Percentiles rank a stretch among this genome's conserved stretches.
Conservation (phyloP, 805 yeast genomes). For the Ogataea salicorniae region DNA sequence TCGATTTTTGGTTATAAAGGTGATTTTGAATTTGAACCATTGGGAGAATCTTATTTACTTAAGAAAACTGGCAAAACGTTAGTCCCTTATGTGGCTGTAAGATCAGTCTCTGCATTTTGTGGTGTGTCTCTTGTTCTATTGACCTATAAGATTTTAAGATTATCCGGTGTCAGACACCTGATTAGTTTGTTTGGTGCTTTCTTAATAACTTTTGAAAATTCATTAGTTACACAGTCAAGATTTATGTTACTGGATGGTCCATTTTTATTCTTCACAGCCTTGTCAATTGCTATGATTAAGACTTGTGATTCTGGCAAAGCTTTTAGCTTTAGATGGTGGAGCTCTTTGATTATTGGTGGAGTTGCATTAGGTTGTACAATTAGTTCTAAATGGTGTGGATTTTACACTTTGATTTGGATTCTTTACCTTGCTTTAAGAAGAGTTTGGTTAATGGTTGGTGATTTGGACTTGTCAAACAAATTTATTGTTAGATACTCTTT, state of each 20-base stretch:
- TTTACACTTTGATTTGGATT: conserved; percentile 64
- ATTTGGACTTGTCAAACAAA: conserved; percentile 42
- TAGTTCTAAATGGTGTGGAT: conserved; percentile 68
- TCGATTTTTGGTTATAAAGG: conserved; percentile 56
- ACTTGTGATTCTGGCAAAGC: conserved; percentile 30
- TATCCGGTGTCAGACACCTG: conserved; percentile 46
- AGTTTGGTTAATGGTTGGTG: conserved; percentile 70
- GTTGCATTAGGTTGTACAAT: conserved; percentile 48
- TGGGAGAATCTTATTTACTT: conserved; percentile 34
- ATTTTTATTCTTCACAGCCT: conserved; percentile 38
- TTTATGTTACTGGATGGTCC: conserved; percentile 43
- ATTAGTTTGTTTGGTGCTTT: conserved; percentile 48
- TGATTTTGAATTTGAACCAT: conserved; percentile 49
- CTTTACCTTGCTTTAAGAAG: conserved; percentile 38
- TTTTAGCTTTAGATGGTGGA: conserved; percentile 49
- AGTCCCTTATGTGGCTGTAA: conserved; percentile 48
- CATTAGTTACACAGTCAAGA: conserved; percentile 59
- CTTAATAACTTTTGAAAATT: conserved; percentile 57
- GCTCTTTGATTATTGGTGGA: conserved; percentile 43
- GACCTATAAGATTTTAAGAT: conserved; percentile 50
- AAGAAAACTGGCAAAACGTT: conserved; percentile 3
- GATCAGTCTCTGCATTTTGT: conserved; percentile 50
- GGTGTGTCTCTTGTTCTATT: conserved; percentile 51
- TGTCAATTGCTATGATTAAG: conserved; percentile 35
- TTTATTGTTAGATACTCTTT: conserved; percentile 37